Evolutionary conservation across 305 asterid species (phyloP), one percentile per base, ranked within the genome.

Genomic region (Plantago lanceolata): DNA sequence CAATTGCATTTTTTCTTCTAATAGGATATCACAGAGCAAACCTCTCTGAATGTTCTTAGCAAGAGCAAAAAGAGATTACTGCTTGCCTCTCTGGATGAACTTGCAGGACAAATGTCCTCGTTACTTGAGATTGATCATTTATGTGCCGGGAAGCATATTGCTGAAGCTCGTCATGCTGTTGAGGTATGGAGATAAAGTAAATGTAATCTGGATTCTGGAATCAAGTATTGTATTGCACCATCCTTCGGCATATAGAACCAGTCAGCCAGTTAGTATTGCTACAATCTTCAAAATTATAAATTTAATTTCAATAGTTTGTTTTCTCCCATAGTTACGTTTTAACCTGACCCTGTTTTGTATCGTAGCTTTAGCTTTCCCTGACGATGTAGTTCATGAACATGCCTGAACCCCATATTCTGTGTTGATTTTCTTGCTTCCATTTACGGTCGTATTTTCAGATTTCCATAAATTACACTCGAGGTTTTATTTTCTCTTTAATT

Each of bases 111-210:
- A 53, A 86, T 90, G 99, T 94, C 99, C 65, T 90, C 99, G 56
- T 80, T 94, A 70, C 97, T 94, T 61, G 97, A 81, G 63, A 70
- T 94, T 60, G 99, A 94, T 78, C 97, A 94, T 75, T 96, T 96
- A 17, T 88, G 97, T 73, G 96, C 99, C 20, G 89, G 71, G 56
- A 81, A 81, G 69, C 96, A 94, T 66, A 94, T 90, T 71, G 80
- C 84, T 50, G 96, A 90, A 74, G 94, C 97, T 78, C 90, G 92
- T 33, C 76, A 74, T 64, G 79, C 73, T 61, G 85, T 89, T 49
- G 96, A 90, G 96, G 99, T 90, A 81, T 75, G 80, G 57, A 21
- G 55, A 67, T 48, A 57, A 24, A 43, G 67, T 45, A 26, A 21
- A 50, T 52, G 29, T 35, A 48, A 53, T 26, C 31, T 50, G 50